Evolutionary conservation across 2,329 filamentous ascomycete species (phyloP), one percentile per base, ranked within the genome.

Genomic region (Fusarium phyllophilum): DNA sequence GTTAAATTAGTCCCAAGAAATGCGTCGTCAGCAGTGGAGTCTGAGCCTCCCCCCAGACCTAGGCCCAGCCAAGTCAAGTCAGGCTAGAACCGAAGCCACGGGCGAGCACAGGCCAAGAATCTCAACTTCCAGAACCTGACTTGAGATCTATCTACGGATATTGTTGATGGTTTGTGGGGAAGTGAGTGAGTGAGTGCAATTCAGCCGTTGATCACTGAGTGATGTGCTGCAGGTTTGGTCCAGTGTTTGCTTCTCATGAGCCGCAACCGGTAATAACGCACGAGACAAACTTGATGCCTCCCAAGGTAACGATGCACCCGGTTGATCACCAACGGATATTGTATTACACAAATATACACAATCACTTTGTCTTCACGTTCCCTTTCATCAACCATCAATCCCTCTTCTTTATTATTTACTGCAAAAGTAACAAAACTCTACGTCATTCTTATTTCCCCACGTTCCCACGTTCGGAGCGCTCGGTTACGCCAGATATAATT

Each of bases 21-120:
- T 66, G 64, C 67, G 72, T 74, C 72, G 72, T 74, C 71, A 74
- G 72, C 72, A 59, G 72, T 74, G 72, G 72, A 74, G 62, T 52
- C 48, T 51, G n/a, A 58, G 41, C 55, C 39, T 42, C 55, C 39
- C 45, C 44, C 26, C 20, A 48, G 45, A 8, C 24, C 26, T 20
- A 29, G 15, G 26, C 13, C 26, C 9, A 46, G 45, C 22, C 29
- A n/a, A 31, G 46, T 49, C 29, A 49, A 49, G 48, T 51, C 31
- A 52, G 17, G 33, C 49, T 34, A 54, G 49, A 41, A 49, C 24
- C 54, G 39, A 55, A 68, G 62, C 66, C 58, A 66, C 70, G 10
- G 34, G 39, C 31, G 26, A 29, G 34, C 66, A 51, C 66, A 66
- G 62, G 62, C 52, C 48, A 66, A 67, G 52, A 42, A 55, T 57